phyloP scores from a whole-genome alignment of 768 basidiomycete genomes.

The Leccinum imitatum region DNA sequence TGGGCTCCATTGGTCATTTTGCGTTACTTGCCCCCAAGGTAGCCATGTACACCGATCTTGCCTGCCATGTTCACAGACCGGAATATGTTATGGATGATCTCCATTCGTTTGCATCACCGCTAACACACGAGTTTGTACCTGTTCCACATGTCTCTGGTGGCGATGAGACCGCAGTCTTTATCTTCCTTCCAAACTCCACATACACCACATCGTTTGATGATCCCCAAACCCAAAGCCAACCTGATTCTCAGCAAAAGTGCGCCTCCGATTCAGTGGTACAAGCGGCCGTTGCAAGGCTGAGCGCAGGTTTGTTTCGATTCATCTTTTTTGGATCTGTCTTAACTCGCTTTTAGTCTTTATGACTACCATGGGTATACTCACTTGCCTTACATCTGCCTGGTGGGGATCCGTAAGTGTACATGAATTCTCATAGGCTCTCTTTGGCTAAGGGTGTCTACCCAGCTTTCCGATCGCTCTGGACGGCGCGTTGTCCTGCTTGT shows the following conservation, averaged over 20 bases:
- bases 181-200: constrained; percentile 6
- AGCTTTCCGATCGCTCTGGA: constrained; percentile 80
- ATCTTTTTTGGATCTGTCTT: not conserved
- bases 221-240: not conserved
- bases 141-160: not conserved
- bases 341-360: constrained; percentile 50
- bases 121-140: not conserved
- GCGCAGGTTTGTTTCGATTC: constrained; percentile 46
- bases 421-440: not conserved
- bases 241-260: constrained; percentile 39
- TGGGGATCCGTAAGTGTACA: constrained; percentile 71
- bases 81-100: constrained; percentile 36
- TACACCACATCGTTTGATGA: not conserved
- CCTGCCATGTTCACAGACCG: constrained; percentile 65
- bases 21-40: constrained; percentile 68
- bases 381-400: constrained; percentile 78
- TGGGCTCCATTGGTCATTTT: constrained; percentile 54
- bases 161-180: not conserved
- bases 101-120: not conserved
- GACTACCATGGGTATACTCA: constrained; percentile 66
- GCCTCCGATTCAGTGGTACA: constrained; percentile 69
- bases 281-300: constrained; percentile 67
- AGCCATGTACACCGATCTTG: constrained; percentile 72
- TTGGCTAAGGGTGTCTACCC: not conserved
- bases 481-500: constrained; percentile 64